Evolutionary conservation across 331 rosid genomes (phyloP).

Genomic region (Quercus lobata): DNA sequence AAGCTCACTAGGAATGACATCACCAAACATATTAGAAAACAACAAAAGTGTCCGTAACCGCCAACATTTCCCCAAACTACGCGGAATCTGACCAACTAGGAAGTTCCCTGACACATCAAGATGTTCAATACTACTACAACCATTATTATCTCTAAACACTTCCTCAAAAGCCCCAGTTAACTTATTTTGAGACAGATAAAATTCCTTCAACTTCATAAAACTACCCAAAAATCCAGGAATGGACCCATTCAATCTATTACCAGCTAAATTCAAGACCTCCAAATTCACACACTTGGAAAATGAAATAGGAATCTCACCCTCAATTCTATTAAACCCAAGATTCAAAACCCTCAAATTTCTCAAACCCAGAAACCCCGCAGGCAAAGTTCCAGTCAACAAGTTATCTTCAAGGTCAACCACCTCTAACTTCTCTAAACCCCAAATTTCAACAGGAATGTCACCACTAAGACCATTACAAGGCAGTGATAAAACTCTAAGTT

Average conservation of each 20-base stretch:
- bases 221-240: slow-evolving; percentile 27
- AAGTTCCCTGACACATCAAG: slow-evolving; percentile 35
- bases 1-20: slow-evolving; percentile 37
- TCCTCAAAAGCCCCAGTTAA: slow-evolving; percentile 25
- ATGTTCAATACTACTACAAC: slow-evolving; percentile 24
- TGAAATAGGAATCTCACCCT: slow-evolving; percentile 29
- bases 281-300: slow-evolving; percentile 16
- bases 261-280: slow-evolving; percentile 37
- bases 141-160: slow-evolving; percentile 1
- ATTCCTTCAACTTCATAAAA: slow-evolving; percentile 23
- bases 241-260: slow-evolving; percentile 26
- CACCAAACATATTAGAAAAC: slow-evolving; percentile 31
- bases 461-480: slow-evolving; percentile 30
- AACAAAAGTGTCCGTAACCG: slow-evolving; percentile 22
- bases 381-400: slow-evolving; percentile 26
- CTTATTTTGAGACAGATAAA: slow-evolving; percentile 35
- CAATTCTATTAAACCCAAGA: slow-evolving; percentile 32
- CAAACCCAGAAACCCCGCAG: slow-evolving; percentile 23
- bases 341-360: slow-evolving; percentile 32
- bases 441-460: slow-evolving; percentile 28
- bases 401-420: slow-evolving; percentile 48
- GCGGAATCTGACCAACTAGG: slow-evolving; percentile 31
- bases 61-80: slow-evolving; percentile 33
- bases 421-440: slow-evolving; percentile 10
- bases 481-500: slow-evolving; percentile 35